Conservation (phyloP, 257 asterid genomes). For the Osmanthus fragrans region DNA sequence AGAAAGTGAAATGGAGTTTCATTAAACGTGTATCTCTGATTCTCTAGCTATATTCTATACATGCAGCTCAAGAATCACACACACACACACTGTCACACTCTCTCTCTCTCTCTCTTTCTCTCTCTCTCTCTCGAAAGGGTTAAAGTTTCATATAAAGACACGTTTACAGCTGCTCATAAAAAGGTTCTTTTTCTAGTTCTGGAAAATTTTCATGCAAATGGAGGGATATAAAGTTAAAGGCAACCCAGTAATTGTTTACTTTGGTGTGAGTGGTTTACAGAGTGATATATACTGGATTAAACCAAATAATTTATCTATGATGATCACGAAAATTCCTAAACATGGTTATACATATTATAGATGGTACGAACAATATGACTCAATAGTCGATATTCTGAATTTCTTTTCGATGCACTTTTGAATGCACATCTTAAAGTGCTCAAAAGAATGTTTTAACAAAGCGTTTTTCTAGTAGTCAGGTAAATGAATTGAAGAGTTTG, state of each 20-base stretch:
- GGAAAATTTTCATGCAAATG: slow-evolving; percentile 11
- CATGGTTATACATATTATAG: too few species aligned
- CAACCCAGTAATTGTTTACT: not conserved
- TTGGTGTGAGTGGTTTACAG: not conserved
- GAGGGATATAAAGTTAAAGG: slow-evolving; percentile 1
- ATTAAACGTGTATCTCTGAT: slow-evolving; percentile 29
- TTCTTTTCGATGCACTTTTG: too few species aligned
- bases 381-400: too few species aligned
- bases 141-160: not conserved
- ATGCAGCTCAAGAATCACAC: not conserved
- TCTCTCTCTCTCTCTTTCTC: too few species aligned
- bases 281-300: not conserved
- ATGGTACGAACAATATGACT: too few species aligned
- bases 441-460: too few species aligned
- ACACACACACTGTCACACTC: too few species aligned
- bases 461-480: too few species aligned
- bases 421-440: too few species aligned
- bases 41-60: slow-evolving; percentile 14
- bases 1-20: not conserved
- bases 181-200: not conserved
- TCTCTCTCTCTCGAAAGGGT: not conserved
- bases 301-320: too few species aligned
- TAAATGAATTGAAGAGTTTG: too few species aligned
- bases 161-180: slow-evolving; percentile 17
- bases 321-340: too few species aligned